phyloP scores from a whole-genome alignment of 345 rosid species.

The Syzygium aqueum region DNA sequence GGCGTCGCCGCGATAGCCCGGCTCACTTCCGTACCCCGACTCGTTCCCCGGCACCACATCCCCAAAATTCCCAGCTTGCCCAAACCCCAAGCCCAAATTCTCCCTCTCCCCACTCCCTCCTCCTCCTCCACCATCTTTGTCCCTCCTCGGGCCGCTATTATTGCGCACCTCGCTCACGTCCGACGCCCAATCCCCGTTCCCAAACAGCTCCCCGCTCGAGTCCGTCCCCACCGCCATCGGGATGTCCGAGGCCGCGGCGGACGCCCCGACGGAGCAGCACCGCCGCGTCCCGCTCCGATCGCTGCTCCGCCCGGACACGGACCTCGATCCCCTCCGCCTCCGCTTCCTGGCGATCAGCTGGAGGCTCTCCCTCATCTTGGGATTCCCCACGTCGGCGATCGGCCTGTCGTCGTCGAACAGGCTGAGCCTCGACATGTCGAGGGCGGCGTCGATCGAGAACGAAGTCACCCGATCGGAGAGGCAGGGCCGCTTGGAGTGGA shows the following conservation, averaged over 20 bases:
- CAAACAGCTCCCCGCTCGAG: conserved; percentile 92
- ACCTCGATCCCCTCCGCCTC: conserved; percentile 78
- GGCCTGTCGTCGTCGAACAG: conserved; percentile 60
- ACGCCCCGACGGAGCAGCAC: conserved; percentile 84
- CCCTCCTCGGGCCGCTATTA: conserved; percentile 30
- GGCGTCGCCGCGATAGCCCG: conserved; percentile 93
- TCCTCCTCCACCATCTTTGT: conserved; percentile 25
- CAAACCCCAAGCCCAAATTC: conserved; percentile 22
- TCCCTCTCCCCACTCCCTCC: conserved; percentile 51
- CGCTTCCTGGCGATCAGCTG: conserved; percentile 56
- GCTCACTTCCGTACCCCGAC: conserved; percentile 94
- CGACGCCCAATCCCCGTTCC: conserved; percentile 76
- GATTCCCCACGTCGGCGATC: background rate
- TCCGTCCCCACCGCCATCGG: conserved; percentile 84
- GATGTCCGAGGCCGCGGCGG: conserved; percentile 82
- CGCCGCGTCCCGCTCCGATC: conserved; percentile 84
- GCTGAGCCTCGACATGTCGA: conserved; percentile 67
- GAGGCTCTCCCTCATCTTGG: conserved; percentile 21
- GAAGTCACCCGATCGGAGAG: conserved; percentile 95
- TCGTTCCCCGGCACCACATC: conserved; percentile 61
- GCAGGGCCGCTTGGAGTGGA: conserved; percentile 72
- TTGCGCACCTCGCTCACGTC: conserved; percentile 80
- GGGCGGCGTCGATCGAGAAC: conserved; percentile 41
- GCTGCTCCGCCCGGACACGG: conserved; percentile 86
- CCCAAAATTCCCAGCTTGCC: conserved; percentile 36